These are phyloP conservation scores for Phytophthora ohioensis DNA, from an alignment of 352 stramenopile genomes.

Conservation along the genomic window DNA sequence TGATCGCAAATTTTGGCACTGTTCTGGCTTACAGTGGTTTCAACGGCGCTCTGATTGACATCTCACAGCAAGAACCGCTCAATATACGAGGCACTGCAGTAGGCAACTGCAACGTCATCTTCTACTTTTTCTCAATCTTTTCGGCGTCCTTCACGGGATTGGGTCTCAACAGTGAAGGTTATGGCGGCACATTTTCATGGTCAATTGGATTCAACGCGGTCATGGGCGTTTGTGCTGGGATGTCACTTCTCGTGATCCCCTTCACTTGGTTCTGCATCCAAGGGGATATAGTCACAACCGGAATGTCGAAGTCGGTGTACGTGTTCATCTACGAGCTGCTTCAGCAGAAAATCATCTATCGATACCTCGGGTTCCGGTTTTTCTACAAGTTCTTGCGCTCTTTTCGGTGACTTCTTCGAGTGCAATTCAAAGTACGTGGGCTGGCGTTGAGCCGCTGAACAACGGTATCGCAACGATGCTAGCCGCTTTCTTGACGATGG, in stretches of 20 bases:
- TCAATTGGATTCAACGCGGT: conserved; percentile 63
- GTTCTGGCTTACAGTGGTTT: conserved; percentile 78
- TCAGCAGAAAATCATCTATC: conserved; percentile 56
- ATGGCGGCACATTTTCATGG: conserved; percentile 63
- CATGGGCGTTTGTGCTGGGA: conserved; percentile 54
- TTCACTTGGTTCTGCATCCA: conserved; percentile 61
- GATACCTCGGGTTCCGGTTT: conserved; percentile 64
- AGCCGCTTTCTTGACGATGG: conserved; percentile 48
- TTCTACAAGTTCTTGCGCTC: conserved; percentile 59
- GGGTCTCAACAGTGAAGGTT: conserved; percentile 58
- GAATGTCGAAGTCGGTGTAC: conserved; percentile 46
- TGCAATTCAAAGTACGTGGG: conserved; percentile 67
- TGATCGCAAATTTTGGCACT: conserved; percentile 78
- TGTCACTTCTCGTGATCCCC: conserved; percentile 49
- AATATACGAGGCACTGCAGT: conserved; percentile 46
- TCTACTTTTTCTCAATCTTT: conserved; percentile 49
- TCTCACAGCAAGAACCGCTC: conserved; percentile 60
- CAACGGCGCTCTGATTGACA: conserved; percentile 72
- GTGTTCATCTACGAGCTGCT: conserved; percentile 54
- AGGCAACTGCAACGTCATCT: conserved; percentile 45
- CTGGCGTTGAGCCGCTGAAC: conserved; percentile 69
- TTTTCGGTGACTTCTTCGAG: conserved; percentile 61
- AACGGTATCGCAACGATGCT: conserved; percentile 62
- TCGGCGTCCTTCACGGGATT: conserved; percentile 58
- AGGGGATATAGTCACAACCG: conserved; percentile 38